Base-by-base conservation (phyloP, 306 rosid genomes). In the Astragalus membranaceus region DNA sequence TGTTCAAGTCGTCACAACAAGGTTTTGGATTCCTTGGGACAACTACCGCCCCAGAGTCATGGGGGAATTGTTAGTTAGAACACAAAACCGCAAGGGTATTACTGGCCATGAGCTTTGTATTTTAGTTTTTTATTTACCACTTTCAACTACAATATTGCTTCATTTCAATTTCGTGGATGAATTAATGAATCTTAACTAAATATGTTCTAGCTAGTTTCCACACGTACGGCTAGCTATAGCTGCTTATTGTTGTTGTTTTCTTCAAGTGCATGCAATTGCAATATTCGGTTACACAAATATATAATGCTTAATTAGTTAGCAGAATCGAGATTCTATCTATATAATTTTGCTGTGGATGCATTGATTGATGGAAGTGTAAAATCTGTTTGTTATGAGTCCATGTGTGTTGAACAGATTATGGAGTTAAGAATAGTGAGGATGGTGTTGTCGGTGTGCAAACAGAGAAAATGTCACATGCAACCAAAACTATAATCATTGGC, bases 21-120 rank as follows among this genome's bases (percentile, higher is more conserved):
- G 80, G 79, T 20, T 94, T 85, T 71, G 99, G 92, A 59, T 88
- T 82, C 62, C 57, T 78, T 30, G 89, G 83, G 67, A 70, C 86
- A 23, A 47, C 74, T n/a, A 39, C 87, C 73, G 83, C 86, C 70
- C 79, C 95, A 1, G 87, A 84, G 32, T 75, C 86, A 3, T 89
- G 96, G 96, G 83, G 79, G 29, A 81, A 81, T 44, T 83, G 82
- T 77, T 69, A 60, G 82, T 77, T 69, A 60, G 50, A 20, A 35
- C n/a, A 48, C 47, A 65, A 55, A 54, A 62, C 9, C 1, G n/a
- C 17, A 29, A 59, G 77, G 74, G 61, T 62, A 63, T 46, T 73
- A 62, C 17, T 51, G 79, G 46, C 10, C 23, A 51, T 9, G 60
- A 63, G 61, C 9, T 49, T 11, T 67, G 59, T 76, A 69, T 61